Conservation (phyloP, 768 basidiomycete genomes). For the Strobilomyces confusus region DNA sequence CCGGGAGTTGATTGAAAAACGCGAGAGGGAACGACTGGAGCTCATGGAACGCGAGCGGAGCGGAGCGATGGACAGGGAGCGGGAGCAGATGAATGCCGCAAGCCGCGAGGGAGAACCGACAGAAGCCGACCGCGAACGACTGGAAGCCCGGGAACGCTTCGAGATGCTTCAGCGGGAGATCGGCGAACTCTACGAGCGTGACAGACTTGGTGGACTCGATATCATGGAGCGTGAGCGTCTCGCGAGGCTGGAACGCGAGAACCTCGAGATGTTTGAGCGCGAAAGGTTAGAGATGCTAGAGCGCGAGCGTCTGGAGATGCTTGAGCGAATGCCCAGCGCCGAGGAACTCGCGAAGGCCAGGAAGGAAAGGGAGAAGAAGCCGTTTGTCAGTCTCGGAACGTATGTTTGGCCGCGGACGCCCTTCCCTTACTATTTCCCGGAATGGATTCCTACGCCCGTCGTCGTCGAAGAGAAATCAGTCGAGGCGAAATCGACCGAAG, state of each 20-base stretch:
- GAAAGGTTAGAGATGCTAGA: constrained; percentile 29
- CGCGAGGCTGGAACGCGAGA: constrained; percentile 27
- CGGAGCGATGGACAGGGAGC: constrained; percentile 13
- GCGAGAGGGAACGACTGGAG: constrained; percentile 29
- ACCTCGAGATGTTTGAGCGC: constrained; percentile 26
- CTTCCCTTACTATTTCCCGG: constrained; percentile 34
- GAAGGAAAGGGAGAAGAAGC: constrained; percentile 27
- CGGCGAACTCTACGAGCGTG: constrained; percentile 27
- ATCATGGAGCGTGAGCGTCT: constrained; percentile 29
- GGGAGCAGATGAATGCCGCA: constrained; percentile 12
- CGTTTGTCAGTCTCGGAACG: constrained; percentile 27
- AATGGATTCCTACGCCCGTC: constrained; percentile 29
- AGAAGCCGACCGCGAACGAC: constrained; percentile 26
- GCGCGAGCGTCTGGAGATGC: constrained; percentile 29
- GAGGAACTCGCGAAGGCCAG: constrained; percentile 31
- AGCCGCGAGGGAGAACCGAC: constrained; percentile 20
- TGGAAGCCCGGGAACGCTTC: constrained; percentile 23
- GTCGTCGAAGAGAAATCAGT: constrained; percentile 23
- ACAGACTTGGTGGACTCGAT: constrained; percentile 28
- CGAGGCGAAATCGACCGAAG: constrained; percentile 15
- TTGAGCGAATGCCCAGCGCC: constrained; percentile 31
- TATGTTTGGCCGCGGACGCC: constrained; percentile 31
- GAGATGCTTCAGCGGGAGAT: constrained; percentile 34
- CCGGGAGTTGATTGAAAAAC: constrained; percentile 21
- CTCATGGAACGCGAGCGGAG: constrained; percentile 21